Evolutionary conservation across 371 early-diverging fungal genomes (phyloP), one percentile per base, ranked within the genome.

Genomic region (Mortierella sp.): DNA sequence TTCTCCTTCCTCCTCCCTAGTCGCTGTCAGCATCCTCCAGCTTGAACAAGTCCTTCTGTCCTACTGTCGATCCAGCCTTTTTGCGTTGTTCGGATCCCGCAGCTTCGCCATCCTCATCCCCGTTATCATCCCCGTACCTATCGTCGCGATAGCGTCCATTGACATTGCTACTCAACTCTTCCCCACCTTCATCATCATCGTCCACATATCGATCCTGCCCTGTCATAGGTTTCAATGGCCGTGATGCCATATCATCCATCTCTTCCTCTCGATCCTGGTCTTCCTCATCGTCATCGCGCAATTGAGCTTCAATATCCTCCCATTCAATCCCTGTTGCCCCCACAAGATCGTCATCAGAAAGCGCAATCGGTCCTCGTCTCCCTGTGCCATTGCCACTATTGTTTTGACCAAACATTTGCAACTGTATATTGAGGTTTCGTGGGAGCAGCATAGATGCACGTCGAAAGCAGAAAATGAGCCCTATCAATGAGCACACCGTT

Each of bases 241-340:
- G 28, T 26, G 55, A 42, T 23, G 59, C 29, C 56, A 42, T 49
- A 13, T 61, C 62, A 12, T 53, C 51, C 64, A 68, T 26, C 66
- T 64, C 76, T 22, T 62, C 59, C 28, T 59, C 68, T 13, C 60
- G 56, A 47, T 51, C 49, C 26, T 29, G 47, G 3, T 61, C 64
- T 23, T 69, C 57, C 3, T 35, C 58, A 34, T n/a, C 37, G 42
- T 55, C 43, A 15, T 61, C 61, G 6, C 62, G 49, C 13, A 68
- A 28, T 35, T 72, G 69, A 3, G 65, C 73, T 10, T 78, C 79
- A 17, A 78, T 31, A 17, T 72, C 79, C n/a, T 72, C 79, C 79
- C 79, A 78, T 22, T 78, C 79, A 22, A 78, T 26, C 3, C 79
- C 63, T 29, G 70, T 69, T 10, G 79, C 79, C 15, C 79, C 79